Conservation (phyloP, 306 rosid species). For the Chamaecrista fasciculata region DNA sequence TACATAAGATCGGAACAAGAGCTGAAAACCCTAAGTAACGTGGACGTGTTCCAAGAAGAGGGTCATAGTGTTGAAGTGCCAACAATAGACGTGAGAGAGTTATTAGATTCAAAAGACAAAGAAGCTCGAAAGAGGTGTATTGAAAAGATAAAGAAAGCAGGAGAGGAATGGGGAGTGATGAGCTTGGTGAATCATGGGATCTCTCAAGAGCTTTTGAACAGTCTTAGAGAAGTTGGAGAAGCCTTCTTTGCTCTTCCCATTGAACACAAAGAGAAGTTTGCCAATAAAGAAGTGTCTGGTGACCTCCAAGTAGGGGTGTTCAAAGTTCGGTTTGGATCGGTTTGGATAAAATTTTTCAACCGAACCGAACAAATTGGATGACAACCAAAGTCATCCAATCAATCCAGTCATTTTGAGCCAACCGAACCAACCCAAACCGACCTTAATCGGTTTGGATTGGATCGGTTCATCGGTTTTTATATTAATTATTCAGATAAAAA, state of each 20-base stretch:
- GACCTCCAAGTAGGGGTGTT: slow-evolving; percentile 75
- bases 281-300: slow-evolving; percentile 56
- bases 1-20: slow-evolving; percentile 75
- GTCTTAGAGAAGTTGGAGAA: slow-evolving; percentile 48
- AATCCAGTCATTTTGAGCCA: too few species aligned
- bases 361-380: too few species aligned
- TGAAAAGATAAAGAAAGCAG: slow-evolving; percentile 58
- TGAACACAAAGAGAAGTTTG: slow-evolving; percentile 72
- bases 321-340: too few species aligned
- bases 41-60: slow-evolving; percentile 66
- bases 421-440: too few species aligned
- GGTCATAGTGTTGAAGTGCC: slow-evolving; percentile 63
- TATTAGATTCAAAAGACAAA: slow-evolving; percentile 46
- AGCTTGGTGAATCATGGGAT: slow-evolving; percentile 77
- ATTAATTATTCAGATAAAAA: too few species aligned
- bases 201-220: slow-evolving; percentile 40
- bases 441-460: too few species aligned
- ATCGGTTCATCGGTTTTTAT: too few species aligned
- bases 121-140: slow-evolving; percentile 42
- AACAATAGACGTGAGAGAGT: slow-evolving; percentile 59
- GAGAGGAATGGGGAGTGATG: slow-evolving; percentile 85
- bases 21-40: slow-evolving; percentile 48
- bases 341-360: too few species aligned
- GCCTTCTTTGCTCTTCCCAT: slow-evolving; percentile 51
- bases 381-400: too few species aligned